Evolutionary conservation across 2,329 filamentous ascomycete species (phyloP), one percentile per base, ranked within the genome.

Genomic region (Diaporthe australafricana): DNA sequence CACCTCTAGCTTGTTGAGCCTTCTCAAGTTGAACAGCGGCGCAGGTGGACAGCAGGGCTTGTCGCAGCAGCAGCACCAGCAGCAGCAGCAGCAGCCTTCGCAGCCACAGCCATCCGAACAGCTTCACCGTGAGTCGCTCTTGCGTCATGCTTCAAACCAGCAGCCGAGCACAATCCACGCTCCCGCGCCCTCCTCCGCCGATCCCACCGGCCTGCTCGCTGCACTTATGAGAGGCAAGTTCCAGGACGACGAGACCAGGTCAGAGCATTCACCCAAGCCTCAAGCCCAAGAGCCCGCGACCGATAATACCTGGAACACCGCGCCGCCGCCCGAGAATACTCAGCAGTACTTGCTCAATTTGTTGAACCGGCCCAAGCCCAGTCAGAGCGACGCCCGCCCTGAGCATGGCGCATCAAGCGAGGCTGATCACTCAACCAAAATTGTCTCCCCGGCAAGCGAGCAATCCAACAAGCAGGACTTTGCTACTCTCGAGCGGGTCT

Each of bases 291-390:
- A 67, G 40, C 71, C 66, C 35, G 62, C 53, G 70, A 56, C 78
- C 52, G 62, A 76, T 50, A 76, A 82, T 45, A 75, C 78, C 48
- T 88, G 87, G 82, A 84, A 82, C 74, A 81, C 84, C 32, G 84
- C 84, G 42, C 84, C 88, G 53, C 88, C 90, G 68, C 83, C 88
- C 27, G 87, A 90, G 57, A 92, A 94, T 80, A 94, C 95, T 5
- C 93, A 97, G 81, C 92, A 96, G 75, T 93, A 96, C 79, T 87
- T 99, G 60, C 90, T 98, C 74, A 93, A 94, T 77, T 87, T 98
- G 72, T 88, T 99, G 75, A 96, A 95, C 78, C 91, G 93, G 62
- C 91, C 93, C 67, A 95, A 92, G 83, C 90, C 90, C 16, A 85
- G 87, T 71, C 90, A 92, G 80, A 85, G 83, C 60, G 88, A 91